phyloP scores from a whole-genome alignment of 176 grass and related monocot genomes.

The Leersia perrieri region DNA sequence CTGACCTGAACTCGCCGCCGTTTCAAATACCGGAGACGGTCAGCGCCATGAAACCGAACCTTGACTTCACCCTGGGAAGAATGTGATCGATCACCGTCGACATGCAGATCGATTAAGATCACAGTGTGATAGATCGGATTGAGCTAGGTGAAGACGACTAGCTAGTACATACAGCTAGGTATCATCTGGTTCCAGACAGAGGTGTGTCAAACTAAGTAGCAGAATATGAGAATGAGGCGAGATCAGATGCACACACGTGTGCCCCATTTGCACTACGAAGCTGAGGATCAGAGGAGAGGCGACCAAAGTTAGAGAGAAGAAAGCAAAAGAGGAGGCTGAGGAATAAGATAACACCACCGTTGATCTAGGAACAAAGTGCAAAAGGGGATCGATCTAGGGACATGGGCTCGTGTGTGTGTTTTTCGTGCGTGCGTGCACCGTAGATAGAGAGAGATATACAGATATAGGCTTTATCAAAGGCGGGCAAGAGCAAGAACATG shows the following conservation, averaged over 20 bases:
- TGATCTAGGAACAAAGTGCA: slow-evolving; percentile 55
- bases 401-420: slow-evolving; percentile 45
- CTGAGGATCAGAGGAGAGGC: background rate
- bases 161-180: background rate
- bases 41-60: slow-evolving; percentile 59
- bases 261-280: slow-evolving; percentile 4
- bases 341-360: slow-evolving; percentile 55
- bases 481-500: slow-evolving; percentile 28
- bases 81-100: slow-evolving; percentile 1
- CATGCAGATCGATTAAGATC: background rate
- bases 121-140: background rate
- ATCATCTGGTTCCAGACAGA: background rate
- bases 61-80: slow-evolving; percentile 81
- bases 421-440: slow-evolving; percentile 10
- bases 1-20: slow-evolving; percentile 45
- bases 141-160: background rate
- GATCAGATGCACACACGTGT: slow-evolving; percentile 10
- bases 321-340: slow-evolving; percentile 43
- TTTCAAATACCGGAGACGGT: slow-evolving; percentile 34
- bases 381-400: slow-evolving; percentile 35
- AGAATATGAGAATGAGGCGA: background rate
- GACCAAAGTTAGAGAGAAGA: slow-evolving; percentile 25
- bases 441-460: slow-evolving; percentile 30
- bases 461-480: slow-evolving; percentile 69
- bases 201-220: background rate